Conservation (phyloP, 148 eudicot species). For the Vaccinium darrowii region DNA sequence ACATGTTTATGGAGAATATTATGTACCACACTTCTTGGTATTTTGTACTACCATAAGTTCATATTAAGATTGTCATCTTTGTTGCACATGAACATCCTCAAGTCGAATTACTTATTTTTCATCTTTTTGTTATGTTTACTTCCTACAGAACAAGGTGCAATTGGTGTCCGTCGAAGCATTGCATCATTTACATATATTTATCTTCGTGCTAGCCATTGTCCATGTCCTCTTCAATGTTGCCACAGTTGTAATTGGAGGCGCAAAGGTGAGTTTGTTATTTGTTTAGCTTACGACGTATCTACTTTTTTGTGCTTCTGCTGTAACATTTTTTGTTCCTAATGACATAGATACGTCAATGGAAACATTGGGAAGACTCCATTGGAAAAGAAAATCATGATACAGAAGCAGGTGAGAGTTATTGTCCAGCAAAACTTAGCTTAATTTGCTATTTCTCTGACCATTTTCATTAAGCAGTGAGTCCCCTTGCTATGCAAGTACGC, state of each 20-base stretch:
- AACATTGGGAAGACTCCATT: conserved; percentile 52
- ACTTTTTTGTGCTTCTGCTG: not conserved
- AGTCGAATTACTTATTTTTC: not conserved
- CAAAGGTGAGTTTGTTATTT: conserved; percentile 31
- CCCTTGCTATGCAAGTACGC: not conserved
- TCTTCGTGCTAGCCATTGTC: conserved; percentile 68
- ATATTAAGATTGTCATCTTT: not conserved
- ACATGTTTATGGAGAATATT: not conserved
- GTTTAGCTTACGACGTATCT: not conserved
- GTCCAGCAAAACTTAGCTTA: not conserved
- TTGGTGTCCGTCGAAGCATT: conserved; percentile 61
- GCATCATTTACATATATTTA: conserved; percentile 81
- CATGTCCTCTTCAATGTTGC: conserved; percentile 67
- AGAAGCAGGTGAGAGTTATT: conserved; percentile 25
- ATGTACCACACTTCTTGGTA: not conserved
- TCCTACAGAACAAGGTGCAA: conserved; percentile 54
- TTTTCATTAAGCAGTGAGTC: not conserved
- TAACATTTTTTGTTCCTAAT: not conserved
- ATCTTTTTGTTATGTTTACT: not conserved
- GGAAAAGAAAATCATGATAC: conserved; percentile 27
- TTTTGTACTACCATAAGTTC: not conserved
- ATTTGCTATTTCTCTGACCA: conserved; percentile 7
- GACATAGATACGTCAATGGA: conserved; percentile 62
- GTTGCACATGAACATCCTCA: conserved; percentile 2
- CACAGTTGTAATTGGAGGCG: conserved; percentile 60